These are phyloP conservation scores for Tricholoma hemisulphureum DNA, from an alignment of 768 basidiomycete species.

Conservation along the genomic window DNA sequence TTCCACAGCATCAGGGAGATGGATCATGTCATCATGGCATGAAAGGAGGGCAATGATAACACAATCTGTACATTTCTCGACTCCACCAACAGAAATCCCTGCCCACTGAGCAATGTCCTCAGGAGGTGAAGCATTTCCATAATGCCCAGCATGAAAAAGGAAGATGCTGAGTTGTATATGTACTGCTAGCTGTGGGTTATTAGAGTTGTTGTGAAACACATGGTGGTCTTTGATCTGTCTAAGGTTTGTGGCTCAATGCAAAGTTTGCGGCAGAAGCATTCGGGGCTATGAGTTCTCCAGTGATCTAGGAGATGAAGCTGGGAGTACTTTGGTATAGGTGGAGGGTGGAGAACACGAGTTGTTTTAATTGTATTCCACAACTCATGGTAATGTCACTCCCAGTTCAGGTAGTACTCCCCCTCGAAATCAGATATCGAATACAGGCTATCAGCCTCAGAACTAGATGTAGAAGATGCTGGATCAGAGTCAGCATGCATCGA, in stretches of 20 bases:
- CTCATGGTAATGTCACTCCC: no score
- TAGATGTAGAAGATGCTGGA: no score
- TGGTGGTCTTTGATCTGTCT: slow-evolving; percentile 12
- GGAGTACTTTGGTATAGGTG: no score
- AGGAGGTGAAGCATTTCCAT: slow-evolving; percentile 17
- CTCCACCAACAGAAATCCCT: slow-evolving; percentile 6
- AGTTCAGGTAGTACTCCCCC: no score
- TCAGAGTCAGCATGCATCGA: no score
- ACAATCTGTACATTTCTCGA: no score
- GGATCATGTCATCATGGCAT: no score
- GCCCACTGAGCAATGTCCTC: slow-evolving; percentile 20
- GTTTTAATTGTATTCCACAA: no score
- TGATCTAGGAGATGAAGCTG: neutral
- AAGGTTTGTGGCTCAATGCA: slow-evolving; percentile 2
- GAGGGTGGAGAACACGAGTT: no score
- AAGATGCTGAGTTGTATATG: slow-evolving; percentile 20
- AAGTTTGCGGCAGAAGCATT: neutral
- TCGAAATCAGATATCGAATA: no score
- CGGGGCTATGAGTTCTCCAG: neutral
- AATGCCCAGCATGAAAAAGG: slow-evolving; percentile 13
- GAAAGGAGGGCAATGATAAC: no score
- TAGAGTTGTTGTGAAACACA: slow-evolving; percentile 22
- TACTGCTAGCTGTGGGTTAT: slow-evolving; percentile 18
- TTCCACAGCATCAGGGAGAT: neutral
- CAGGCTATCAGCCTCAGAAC: no score